Evolutionary conservation across 2,329 filamentous ascomycete species (phyloP).

Genomic region (Fusarium tuaranense): DNA sequence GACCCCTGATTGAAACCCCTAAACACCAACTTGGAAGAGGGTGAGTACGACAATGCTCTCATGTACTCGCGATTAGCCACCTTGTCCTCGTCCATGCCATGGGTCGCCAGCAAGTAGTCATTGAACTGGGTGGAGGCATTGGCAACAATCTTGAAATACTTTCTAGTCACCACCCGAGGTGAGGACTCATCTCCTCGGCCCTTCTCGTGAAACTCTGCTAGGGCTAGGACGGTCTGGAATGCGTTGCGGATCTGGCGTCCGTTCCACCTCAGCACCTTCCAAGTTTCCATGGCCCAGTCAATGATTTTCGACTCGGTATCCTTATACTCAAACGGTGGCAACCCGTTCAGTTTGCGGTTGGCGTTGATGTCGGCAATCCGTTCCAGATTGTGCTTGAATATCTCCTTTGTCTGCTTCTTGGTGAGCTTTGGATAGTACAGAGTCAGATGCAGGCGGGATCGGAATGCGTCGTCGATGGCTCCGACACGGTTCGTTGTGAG

Average conservation of each 20-base stretch:
- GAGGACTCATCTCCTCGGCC: neutral
- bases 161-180: neutral
- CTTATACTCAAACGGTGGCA: neutral
- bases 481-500: neutral
- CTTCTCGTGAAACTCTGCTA: neutral
- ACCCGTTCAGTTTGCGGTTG: neutral
- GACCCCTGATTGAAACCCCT: neutral
- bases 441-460: neutral
- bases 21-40: neutral
- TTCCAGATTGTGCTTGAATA: neutral
- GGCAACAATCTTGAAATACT: neutral
- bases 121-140: neutral
- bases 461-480: neutral
- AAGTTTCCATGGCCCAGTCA: neutral
- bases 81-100: neutral
- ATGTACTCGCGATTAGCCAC: neutral
- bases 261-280: neutral
- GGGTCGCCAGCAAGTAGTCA: neutral
- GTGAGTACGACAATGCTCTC: neutral
- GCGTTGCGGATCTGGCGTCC: neutral
- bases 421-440: neutral
- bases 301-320: neutral
- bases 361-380: neutral
- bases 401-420: neutral
- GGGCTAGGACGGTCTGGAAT: neutral